Conservation (phyloP, 768 basidiomycete species). For the Russula foetens region DNA sequence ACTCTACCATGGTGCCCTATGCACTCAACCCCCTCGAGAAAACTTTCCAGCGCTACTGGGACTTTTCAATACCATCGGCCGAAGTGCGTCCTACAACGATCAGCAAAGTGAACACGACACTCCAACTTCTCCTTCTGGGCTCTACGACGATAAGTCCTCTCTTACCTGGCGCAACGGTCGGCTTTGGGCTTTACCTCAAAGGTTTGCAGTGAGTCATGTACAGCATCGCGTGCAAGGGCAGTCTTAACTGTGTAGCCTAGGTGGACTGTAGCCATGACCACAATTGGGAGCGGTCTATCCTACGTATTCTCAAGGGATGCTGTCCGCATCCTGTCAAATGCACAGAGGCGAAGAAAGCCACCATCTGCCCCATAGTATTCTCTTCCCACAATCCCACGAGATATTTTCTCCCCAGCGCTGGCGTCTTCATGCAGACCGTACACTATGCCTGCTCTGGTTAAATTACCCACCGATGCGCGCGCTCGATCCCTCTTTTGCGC, state of each 20-base stretch:
- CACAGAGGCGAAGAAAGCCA: background rate
- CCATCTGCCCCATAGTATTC: background rate
- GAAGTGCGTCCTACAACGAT: conserved; percentile 92
- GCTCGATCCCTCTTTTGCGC: background rate
- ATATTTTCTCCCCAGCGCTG: background rate
- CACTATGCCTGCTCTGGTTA: background rate
- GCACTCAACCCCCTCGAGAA: conserved; percentile 41
- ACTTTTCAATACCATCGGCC: conserved; percentile 90
- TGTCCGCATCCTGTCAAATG: conserved; percentile 41
- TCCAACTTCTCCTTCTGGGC: conserved; percentile 91
- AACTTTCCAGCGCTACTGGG: conserved; percentile 92
- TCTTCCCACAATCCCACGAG: background rate
- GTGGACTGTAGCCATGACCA: conserved; percentile 82
- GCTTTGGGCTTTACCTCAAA: conserved; percentile 67
- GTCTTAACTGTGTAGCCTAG: conserved; percentile 33
- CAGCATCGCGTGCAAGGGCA: background rate
- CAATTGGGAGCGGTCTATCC: conserved; percentile 84
- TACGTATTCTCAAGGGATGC: conserved; percentile 73
- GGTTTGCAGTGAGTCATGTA: conserved; percentile 28
- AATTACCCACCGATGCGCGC: background rate
- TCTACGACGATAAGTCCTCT: conserved; percentile 79
- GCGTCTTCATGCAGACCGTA: background rate
- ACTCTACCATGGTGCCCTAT: background rate
- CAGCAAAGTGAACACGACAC: conserved; percentile 91
- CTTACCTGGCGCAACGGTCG: conserved; percentile 48